These are phyloP conservation scores for Clitoria ternatea DNA, from an alignment of 306 rosid genomes.

Conservation along the genomic window DNA sequence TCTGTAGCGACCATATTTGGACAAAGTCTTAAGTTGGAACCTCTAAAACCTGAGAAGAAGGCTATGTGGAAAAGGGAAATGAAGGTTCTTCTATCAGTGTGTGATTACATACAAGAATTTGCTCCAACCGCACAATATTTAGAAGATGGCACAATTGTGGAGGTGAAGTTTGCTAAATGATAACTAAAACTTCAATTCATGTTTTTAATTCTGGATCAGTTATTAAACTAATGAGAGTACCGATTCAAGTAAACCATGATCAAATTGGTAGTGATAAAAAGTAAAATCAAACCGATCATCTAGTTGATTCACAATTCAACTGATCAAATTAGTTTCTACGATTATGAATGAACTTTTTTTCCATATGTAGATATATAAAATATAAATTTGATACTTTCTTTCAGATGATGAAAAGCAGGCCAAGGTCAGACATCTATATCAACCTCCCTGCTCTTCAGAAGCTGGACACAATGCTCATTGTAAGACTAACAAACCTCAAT, in stretches of 20 bases:
- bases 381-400: background rate
- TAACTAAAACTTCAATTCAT: background rate
- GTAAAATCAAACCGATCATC: too few species aligned
- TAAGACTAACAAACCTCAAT: conserved; percentile 34
- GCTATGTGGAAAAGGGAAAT: conserved; percentile 97
- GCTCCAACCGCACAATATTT: conserved; percentile 63
- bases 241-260: too few species aligned
- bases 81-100: conserved; percentile 82
- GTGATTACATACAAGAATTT: conserved; percentile 89
- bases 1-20: conserved; percentile 88
- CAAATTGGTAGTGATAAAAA: too few species aligned
- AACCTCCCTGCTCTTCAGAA: conserved; percentile 94
- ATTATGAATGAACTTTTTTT: background rate
- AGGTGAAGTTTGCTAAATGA: conserved; percentile 45
- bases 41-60: conserved; percentile 77
- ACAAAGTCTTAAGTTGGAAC: conserved; percentile 81
- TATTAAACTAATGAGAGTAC: too few species aligned
- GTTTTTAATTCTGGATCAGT: too few species aligned
- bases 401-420: conserved; percentile 82
- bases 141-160: conserved; percentile 69
- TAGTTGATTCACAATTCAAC: too few species aligned
- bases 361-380: background rate
- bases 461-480: conserved; percentile 94
- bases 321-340: too few species aligned
- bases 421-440: conserved; percentile 77